Evolutionary conservation across 768 basidiomycete genomes (phyloP).

Genomic region (Leccinum ochraceum): DNA sequence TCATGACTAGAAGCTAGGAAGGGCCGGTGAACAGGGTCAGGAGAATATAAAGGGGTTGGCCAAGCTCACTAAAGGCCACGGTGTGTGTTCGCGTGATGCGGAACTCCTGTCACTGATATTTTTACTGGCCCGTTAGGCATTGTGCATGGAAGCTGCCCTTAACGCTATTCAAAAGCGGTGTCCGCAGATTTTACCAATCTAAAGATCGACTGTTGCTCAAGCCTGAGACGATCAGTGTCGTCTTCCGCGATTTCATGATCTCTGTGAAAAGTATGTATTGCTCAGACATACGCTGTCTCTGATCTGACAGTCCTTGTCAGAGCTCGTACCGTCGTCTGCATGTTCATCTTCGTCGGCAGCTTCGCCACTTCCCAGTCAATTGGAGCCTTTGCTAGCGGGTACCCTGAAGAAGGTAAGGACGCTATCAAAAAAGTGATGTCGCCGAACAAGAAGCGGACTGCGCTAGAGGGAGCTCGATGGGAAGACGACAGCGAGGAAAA

Average conservation of each 20-base stretch:
- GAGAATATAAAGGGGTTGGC: conserved; percentile 67
- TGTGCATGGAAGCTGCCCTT: conserved; percentile 95
- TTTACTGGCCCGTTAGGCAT: conserved; percentile 51
- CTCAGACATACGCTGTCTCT: background rate
- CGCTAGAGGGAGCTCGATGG: conserved; percentile 93
- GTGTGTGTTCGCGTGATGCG: conserved; percentile 44
- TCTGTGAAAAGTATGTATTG: conserved; percentile 81
- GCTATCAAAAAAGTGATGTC: conserved; percentile 80
- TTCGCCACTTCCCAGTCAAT: conserved; percentile 79
- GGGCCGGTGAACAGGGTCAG: conserved; percentile 55
- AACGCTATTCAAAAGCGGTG: conserved; percentile 96
- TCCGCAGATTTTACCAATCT: conserved; percentile 94
- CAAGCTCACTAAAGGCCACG: conserved; percentile 90
- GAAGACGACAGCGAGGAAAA: conserved; percentile 81
- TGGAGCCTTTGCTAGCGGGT: conserved; percentile 72
- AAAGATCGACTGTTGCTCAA: conserved; percentile 81
- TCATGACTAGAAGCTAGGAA: conserved; percentile 89
- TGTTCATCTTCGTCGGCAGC: conserved; percentile 87
- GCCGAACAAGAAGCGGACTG: conserved; percentile 73
- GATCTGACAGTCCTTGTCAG: conserved; percentile 42
- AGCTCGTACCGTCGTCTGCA: conserved; percentile 92
- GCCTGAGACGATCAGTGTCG: conserved; percentile 81
- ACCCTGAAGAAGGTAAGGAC: conserved; percentile 66
- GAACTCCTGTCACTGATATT: conserved; percentile 3
- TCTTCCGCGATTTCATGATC: conserved; percentile 94